phyloP scores from a whole-genome alignment of 2,329 filamentous ascomycete species.

The Fusarium penzigii region DNA sequence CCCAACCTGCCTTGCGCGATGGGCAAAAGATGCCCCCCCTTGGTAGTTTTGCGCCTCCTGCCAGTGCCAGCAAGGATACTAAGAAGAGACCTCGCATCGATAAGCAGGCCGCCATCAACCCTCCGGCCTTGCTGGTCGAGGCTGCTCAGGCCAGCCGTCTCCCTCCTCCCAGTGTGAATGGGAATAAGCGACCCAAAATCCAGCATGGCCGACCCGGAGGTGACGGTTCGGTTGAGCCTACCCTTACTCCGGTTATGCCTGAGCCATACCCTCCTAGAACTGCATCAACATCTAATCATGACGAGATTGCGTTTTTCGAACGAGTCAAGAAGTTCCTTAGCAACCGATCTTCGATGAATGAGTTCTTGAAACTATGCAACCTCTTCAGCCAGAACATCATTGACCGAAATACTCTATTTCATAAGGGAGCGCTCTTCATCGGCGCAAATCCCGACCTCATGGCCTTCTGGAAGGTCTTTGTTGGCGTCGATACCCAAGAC shows the following conservation, averaged over 20 bases:
- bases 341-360: slow-evolving; percentile 89
- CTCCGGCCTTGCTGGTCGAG: slow-evolving; percentile 46
- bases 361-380: slow-evolving; percentile 97
- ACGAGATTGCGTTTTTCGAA: slow-evolving; percentile 93
- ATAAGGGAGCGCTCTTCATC: slow-evolving; percentile 83
- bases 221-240: slow-evolving; percentile 74
- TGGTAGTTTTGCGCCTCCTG: slow-evolving; percentile 85
- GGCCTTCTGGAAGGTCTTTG: slow-evolving; percentile 81
- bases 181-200: slow-evolving; percentile 71
- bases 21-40: slow-evolving; percentile 86
- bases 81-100: slow-evolving; percentile 79
- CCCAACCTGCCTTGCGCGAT: slow-evolving; percentile 56
- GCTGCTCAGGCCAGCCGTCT: slow-evolving; percentile 40
- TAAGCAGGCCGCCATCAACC: slow-evolving; percentile 49
- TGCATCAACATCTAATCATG: slow-evolving; percentile 71
- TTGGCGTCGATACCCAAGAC: slow-evolving; percentile 76
- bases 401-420: slow-evolving; percentile 77
- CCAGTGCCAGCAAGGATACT: slow-evolving; percentile 81
- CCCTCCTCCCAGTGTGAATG: slow-evolving; percentile 35
- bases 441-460: slow-evolving; percentile 88
- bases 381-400: slow-evolving; percentile 93
- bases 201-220: slow-evolving; percentile 64
- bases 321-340: slow-evolving; percentile 94
- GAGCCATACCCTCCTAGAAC: slow-evolving; percentile 80
- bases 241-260: slow-evolving; percentile 83